A percentile compares a stretch with the other conserved stretches of the same genome.
phyloP scores from a whole-genome alignment of 129 eudicot species.

The Flaveria robusta region DNA sequence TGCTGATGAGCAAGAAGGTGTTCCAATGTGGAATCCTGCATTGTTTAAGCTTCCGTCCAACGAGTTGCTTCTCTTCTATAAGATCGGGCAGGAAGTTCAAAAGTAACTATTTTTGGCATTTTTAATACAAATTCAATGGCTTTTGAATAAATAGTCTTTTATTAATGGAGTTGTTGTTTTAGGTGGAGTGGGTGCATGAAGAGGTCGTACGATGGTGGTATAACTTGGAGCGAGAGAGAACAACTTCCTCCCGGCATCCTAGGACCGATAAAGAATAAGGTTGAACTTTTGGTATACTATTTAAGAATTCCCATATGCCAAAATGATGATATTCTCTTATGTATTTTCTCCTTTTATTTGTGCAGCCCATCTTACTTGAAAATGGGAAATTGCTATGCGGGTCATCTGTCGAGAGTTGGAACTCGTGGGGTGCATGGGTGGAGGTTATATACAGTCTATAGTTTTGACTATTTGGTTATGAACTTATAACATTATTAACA shows the following conservation, averaged over 20 bases:
- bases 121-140: not conserved
- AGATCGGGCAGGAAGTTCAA: slow-evolving; percentile 81
- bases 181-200: slow-evolving; percentile 99
- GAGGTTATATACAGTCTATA: slow-evolving; percentile 52
- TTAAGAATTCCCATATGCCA: not conserved
- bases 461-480: not conserved
- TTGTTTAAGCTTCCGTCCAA: slow-evolving; percentile 77
- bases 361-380: slow-evolving; percentile 80
- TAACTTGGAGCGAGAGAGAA: slow-evolving; percentile 82
- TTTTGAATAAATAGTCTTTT: no score
- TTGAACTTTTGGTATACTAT: slow-evolving; percentile 5
- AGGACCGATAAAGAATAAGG: slow-evolving; percentile 97
- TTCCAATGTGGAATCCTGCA: slow-evolving; percentile 98
- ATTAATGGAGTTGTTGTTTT: slow-evolving; percentile 1
- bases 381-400: slow-evolving; percentile 88
- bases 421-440: slow-evolving; percentile 98
- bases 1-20: slow-evolving; percentile 65
- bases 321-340: not conserved
- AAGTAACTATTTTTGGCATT: slow-evolving; percentile 40
- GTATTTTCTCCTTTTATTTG: not conserved
- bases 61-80: slow-evolving; percentile 87
- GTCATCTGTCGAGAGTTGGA: slow-evolving; percentile 99
- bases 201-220: slow-evolving; percentile 80
- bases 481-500: not conserved
- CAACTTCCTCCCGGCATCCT: slow-evolving; percentile 96